Evolutionary conservation across 306 rosid species (phyloP).

Genomic region (Inga laurina): DNA sequence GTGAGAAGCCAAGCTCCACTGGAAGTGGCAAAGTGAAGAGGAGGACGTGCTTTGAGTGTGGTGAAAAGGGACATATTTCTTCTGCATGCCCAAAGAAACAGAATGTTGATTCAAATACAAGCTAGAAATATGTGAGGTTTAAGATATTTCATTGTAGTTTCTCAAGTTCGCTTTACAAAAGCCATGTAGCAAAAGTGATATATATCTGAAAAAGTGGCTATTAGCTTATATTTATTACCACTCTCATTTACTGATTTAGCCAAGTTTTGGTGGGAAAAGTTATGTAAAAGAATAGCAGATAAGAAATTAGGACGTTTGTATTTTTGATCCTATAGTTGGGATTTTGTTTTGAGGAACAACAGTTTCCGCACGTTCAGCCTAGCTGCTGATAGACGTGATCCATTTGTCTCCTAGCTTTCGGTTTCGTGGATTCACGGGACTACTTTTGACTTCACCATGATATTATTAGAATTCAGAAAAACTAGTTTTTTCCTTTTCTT

Average conservation of each 20-base stretch:
- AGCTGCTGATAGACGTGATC: slow-evolving; percentile 5
- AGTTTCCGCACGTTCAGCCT: slow-evolving; percentile 33
- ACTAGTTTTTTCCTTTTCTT: too few relatives aligned
- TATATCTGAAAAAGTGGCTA: not conserved
- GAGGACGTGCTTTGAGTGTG: slow-evolving; percentile 86
- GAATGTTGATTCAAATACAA: slow-evolving; percentile 36
- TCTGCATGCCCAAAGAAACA: slow-evolving; percentile 73
- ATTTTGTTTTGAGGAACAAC: not conserved
- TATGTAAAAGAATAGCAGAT: not conserved
- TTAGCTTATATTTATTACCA: not conserved
- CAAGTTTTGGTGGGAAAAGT: not conserved
- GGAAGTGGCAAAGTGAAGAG: slow-evolving; percentile 69
- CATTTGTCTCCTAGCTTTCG: slow-evolving; percentile 24
- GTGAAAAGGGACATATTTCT: slow-evolving; percentile 82
- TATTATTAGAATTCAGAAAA: not conserved
- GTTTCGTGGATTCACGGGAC: slow-evolving; percentile 46
- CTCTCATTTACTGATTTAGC: not conserved
- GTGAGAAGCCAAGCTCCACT: slow-evolving; percentile 28
- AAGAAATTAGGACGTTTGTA: not conserved
- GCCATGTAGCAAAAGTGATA: not conserved
- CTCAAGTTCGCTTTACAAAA: not conserved
- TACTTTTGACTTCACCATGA: slow-evolving; percentile 42
- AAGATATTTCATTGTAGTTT: slow-evolving; percentile 8
- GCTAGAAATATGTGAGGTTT: slow-evolving; percentile 27
- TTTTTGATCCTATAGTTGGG: not conserved